Base-by-base conservation (phyloP, 768 basidiomycete genomes). In the Podaxis sp. region DNA sequence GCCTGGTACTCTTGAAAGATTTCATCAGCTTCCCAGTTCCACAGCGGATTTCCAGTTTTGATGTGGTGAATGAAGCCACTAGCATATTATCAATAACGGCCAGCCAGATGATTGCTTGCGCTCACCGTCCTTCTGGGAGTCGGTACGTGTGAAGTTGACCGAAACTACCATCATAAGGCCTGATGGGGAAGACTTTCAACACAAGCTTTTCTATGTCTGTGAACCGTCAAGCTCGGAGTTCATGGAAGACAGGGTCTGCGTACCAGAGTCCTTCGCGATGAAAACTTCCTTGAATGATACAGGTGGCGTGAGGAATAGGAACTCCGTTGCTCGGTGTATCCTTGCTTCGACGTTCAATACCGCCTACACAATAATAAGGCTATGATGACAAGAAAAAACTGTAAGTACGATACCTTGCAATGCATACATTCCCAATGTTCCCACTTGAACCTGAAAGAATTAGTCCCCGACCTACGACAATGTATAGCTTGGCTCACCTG, bases 21-120 rank as follows among this genome's bases (percentile, higher is more conserved):
- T 8, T 70, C 44, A 65, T 92, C 80, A 1, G 87, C 89, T 30
- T 85, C 83, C 40, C 70, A 63, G 52, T 78, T 70, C 0, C 74
- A 77, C 6, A 70, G 66, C 2, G 71, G 68, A 52, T 77, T 77
- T 12, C 78, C 71, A 22, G 84, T 74, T 67, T 77, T 73, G 19
- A 89, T 82, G 33, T 81, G 80, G 69, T 90, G 85, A 42, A 92
- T 86, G 49, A 67, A 74, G n/a, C 89, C 90, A 64, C 90, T 88
- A 44, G 2, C 55, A 26, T 49, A 19, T 11, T 6, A 9, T 57
- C 12, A 60, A 19, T 42, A 9, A 58, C 40, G 48, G 44, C 63
- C 9, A 28, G 51, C n/a, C 15, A 4, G 3, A 15, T 40, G 12
- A 30, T 7, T 52, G 8, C 2, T 28, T 55, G 19, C 46, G 36